A percentile compares a stretch with the other conserved stretches of the same genome.
These are phyloP conservation scores for Ophiocordyceps camponoti-floridani DNA, from an alignment of 2,329 filamentous ascomycete genomes.

Conservation along the genomic window DNA sequence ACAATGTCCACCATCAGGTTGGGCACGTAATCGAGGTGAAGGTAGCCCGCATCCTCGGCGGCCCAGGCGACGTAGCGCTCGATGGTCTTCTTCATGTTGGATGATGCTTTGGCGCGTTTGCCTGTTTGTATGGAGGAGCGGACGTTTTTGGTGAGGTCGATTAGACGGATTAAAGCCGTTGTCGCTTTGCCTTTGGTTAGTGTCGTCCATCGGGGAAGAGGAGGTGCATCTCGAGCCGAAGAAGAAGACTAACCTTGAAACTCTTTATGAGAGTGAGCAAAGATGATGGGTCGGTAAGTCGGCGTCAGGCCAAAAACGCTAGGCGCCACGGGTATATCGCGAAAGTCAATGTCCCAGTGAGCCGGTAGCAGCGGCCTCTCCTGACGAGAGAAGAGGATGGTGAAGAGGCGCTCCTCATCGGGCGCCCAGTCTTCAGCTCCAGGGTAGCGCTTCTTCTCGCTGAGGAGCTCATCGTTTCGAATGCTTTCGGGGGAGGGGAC, in stretches of 20 bases:
- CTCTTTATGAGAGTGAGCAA: constrained; percentile 16
- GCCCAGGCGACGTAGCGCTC: constrained; percentile 21
- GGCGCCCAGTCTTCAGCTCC: constrained; percentile 30
- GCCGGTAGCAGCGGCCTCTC: constrained; percentile 20
- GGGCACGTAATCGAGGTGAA: constrained; percentile 15
- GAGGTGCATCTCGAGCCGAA: no score
- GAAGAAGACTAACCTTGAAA: constrained; percentile 16
- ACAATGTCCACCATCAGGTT: constrained; percentile 20
- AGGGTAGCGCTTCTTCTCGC: constrained; percentile 21
- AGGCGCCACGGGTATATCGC: constrained; percentile 19
- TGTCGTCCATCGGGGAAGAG: neutral
- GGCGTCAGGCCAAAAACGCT: constrained; percentile 14
- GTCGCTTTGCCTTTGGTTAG: constrained; percentile 13
- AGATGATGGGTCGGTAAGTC: constrained; percentile 16
- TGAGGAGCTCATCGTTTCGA: neutral
- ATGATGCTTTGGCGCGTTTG: constrained; percentile 12
- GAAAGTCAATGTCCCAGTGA: constrained; percentile 22
- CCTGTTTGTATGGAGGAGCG: constrained; percentile 17
- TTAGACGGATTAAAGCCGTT: constrained; percentile 17
- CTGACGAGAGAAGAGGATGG: constrained; percentile 22
- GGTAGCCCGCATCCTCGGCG: constrained; percentile 20
- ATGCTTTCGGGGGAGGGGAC: neutral
- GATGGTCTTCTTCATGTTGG: constrained; percentile 16
- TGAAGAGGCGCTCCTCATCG: constrained; percentile 27
- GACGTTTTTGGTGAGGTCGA: constrained; percentile 19